Base-by-base conservation (phyloP, 768 basidiomycete genomes). In the Boletellus sp. region DNA sequence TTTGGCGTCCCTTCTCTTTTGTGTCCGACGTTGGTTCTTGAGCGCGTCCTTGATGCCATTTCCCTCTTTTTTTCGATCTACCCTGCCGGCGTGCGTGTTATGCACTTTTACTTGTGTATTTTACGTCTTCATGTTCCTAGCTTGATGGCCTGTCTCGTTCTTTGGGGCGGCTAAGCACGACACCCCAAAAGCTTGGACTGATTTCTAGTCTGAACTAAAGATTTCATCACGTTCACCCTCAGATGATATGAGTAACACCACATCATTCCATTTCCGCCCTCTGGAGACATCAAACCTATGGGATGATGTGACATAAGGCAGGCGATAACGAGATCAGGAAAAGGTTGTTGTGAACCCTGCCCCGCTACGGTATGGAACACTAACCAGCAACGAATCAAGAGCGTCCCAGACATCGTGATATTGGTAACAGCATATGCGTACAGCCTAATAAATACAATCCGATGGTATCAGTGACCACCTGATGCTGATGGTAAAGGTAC, bases 111-210 rank as follows among this genome's bases (percentile, higher is more conserved):
- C 41, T 13, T 48, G 36, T 51, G 41, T 40, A 17, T 63, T 28
- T 10, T 35, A 23, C 41, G 10, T 48, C 39, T 51, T 43, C 42
- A 17, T 63, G 62, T 52, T 62, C 47, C 65, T 52, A 20, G 23
- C 20, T 46, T 42, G 41, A 43, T 43, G 22, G 8, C 19, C 26
- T 6, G 35, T 24, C 32, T 32, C 38, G 1, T 17, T 24, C 23
- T 34, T 36, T 22, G 35, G 32, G 9, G 26, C 43, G 37, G 32
- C n/a, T 12, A 3, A 6, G 26, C 6, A 22, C 1, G 19, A 23
- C 13, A 47, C 22, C n/a, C n/a, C 28, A 2, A 10, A 28, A 28
- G 11, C 9, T 28, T 1, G 28, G 28, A 28, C 4, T 26, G 8
- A 26, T 26, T 26, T n/a, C n/a, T 26, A 8, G 24, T 26, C 28